These are phyloP conservation scores for Canna indica DNA, from an alignment of 176 grass and related monocot genomes.

Conservation along the genomic window DNA sequence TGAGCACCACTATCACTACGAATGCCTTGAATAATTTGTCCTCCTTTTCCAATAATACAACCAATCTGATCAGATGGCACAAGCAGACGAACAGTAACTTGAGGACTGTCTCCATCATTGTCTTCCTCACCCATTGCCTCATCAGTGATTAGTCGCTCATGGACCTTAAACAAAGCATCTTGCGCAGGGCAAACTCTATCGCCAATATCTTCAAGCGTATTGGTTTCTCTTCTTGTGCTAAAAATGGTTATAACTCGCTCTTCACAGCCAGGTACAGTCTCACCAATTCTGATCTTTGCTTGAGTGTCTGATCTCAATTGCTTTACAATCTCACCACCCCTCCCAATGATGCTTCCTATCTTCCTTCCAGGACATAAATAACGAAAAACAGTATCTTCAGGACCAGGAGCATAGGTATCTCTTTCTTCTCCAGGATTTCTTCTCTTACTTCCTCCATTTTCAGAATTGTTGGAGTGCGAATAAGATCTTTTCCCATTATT, in stretches of 20 bases:
- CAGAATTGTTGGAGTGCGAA: conserved; percentile 53
- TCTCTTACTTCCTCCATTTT: conserved; percentile 75
- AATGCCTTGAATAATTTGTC: conserved; percentile 79
- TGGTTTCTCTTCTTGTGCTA: conserved; percentile 73
- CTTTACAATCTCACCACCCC: conserved; percentile 89
- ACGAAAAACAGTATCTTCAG: conserved; percentile 73
- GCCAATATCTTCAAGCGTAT: conserved; percentile 43
- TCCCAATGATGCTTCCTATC: conserved; percentile 94
- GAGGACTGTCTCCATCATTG: conserved; percentile 39
- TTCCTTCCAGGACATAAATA: conserved; percentile 76
- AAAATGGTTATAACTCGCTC: conserved; percentile 86
- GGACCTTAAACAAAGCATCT: conserved; percentile 84
- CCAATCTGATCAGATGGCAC: conserved; percentile 98
- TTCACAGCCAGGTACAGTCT: conserved; percentile 72
- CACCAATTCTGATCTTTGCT: conserved; percentile 85
- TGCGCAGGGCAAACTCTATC: conserved; percentile 77
- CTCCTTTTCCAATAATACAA: conserved; percentile 94
- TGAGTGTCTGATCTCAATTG: conserved; percentile 75
- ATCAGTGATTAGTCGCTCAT: conserved; percentile 65
- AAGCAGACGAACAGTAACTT: conserved; percentile 62
- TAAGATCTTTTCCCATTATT: conserved; percentile 55
- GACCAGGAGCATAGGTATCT: conserved; percentile 61
- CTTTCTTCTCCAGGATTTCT: conserved; percentile 71
- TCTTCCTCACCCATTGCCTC: conserved; percentile 46
- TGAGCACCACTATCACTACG: conserved; percentile 77